Base-by-base conservation (phyloP, 177 flowering plant genomes). In the Vitis hybrid region DNA sequence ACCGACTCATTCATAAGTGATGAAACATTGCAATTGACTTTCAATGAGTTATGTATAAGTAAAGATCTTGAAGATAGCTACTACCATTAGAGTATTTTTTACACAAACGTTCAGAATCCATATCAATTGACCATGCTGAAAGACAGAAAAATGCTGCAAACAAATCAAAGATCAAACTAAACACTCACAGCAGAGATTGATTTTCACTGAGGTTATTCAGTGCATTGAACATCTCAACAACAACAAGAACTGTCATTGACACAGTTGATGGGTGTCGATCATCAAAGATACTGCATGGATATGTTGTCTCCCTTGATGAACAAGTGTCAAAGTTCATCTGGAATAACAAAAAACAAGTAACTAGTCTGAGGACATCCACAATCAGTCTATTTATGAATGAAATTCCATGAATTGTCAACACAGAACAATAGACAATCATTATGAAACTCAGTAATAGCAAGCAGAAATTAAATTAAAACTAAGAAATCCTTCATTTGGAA, bases 161-260 rank as follows among this genome's bases (percentile, higher is more conserved):
- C 4, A 7, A 51, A 49, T 23, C 45, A 56, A 23, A n/a, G 7
- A 40, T 4, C 3, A 48, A 65, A 48, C 11, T 52, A 56, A 52
- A 60, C 68, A 86, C 99, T 93, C 71, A 96, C 99, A 89, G 61
- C 59, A 96, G 90, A 58, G 99, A 96, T 70, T 92, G 99, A 72
- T 96, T 93, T 88, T 96, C 99, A 74, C 99, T 96, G 67, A 96
- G 97, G 77, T 96, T 96, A 78, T 96, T 96, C 77, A 96, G 78
- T 49, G 99, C 99, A 78, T 96, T 96, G 79, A 96, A 96, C 99
- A 96, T 96, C 83, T 96, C 99, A 69, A 96, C 99, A 68, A 96
- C 98, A 70, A 96, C 99, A 74, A 96, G 95, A 48, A 96, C 99
- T 26, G 98, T 96, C 99, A 96, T 96, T 65, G 99, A 74, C 72